Percentiles rank a stretch among this genome's conserved stretches.
Evolutionary conservation across 176 grass and related monocot genomes (phyloP).

Genomic region (Dendrocalamus sinicus): DNA sequence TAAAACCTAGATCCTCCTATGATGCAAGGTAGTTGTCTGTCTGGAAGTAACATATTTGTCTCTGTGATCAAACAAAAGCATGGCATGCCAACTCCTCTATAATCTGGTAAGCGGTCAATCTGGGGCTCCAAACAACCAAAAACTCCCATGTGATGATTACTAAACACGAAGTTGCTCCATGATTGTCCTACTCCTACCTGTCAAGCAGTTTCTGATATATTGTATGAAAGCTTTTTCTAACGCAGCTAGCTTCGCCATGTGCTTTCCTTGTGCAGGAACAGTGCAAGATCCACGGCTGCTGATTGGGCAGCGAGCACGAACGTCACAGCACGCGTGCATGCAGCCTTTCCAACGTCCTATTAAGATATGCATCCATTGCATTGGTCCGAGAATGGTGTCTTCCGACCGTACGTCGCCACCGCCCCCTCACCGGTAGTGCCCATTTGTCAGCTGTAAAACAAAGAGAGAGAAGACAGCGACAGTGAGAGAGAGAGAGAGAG

Average conservation of each 20-base stretch:
- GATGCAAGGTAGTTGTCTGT: background rate
- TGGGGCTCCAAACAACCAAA: no score
- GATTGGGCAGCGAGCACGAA: conserved; percentile 22
- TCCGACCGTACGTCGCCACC: conserved; percentile 32
- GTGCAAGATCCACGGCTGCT: conserved; percentile 11
- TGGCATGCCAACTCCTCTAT: background rate
- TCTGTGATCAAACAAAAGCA: background rate
- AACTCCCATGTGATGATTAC: background rate
- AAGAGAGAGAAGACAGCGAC: background rate
- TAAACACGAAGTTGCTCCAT: conserved; percentile 21
- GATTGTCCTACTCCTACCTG: conserved; percentile 39
- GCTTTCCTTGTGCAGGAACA: conserved; percentile 21
- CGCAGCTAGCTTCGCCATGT: conserved; percentile 28
- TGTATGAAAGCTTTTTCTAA: background rate
- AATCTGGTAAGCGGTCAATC: background rate
- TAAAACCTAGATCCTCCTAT: background rate
- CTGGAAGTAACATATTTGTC: background rate
- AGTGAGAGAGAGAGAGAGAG: background rate
- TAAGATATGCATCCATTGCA: conserved; percentile 7
- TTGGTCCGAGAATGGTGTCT: conserved; percentile 5
- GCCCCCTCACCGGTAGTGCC: background rate
- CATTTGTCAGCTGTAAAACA: background rate
- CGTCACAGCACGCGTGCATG: conserved; percentile 40
- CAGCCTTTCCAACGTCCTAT: background rate
- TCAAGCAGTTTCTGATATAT: conserved; percentile 14